phyloP scores from a whole-genome alignment of 2,329 filamentous ascomycete species.

The Pseudocercospora fijiensis region DNA sequence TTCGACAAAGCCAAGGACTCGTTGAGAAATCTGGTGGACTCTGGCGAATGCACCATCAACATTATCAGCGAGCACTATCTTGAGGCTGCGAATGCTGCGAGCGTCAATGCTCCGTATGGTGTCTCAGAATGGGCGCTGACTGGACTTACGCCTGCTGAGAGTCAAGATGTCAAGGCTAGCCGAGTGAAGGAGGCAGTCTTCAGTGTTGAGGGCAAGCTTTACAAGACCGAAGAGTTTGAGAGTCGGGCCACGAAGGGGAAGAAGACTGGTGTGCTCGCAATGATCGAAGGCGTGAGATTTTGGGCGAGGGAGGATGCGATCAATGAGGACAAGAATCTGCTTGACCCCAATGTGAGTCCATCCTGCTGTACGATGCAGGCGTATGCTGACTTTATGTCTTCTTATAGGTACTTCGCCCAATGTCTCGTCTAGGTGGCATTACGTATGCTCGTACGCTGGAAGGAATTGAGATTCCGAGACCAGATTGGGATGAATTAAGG shows the following conservation, averaged over 20 bases:
- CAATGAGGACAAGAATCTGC: constrained; percentile 69
- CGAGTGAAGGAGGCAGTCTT: constrained; percentile 82
- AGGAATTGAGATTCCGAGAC: constrained; percentile 68
- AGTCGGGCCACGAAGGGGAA: constrained; percentile 67
- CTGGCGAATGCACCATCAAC: constrained; percentile 74
- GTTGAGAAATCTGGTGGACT: constrained; percentile 69
- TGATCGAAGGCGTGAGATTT: constrained; percentile 81
- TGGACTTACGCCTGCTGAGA: constrained; percentile 69
- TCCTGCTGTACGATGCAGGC: neutral
- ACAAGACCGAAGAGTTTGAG: constrained; percentile 74
- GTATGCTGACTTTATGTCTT: constrained; percentile 9
- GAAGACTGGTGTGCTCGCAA: constrained; percentile 70
- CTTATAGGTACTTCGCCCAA: constrained; percentile 65
- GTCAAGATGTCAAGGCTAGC: constrained; percentile 64
- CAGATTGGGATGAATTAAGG: constrained; percentile 50
- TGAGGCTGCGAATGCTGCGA: constrained; percentile 82
- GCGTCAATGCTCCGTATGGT: constrained; percentile 74
- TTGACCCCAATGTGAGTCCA: constrained; percentile 65
- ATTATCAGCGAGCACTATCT: constrained; percentile 81
- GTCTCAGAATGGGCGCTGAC: constrained; percentile 75
- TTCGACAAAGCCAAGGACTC: constrained; percentile 71
- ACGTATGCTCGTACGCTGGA: constrained; percentile 73
- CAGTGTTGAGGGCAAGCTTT: constrained; percentile 74
- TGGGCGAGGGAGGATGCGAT: constrained; percentile 89
- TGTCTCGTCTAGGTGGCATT: constrained; percentile 80